A percentile compares a stretch with the other conserved stretches of the same genome.
phyloP scores from a whole-genome alignment of 1,284 basidiomycete genomes.

The Flammula alnicola region DNA sequence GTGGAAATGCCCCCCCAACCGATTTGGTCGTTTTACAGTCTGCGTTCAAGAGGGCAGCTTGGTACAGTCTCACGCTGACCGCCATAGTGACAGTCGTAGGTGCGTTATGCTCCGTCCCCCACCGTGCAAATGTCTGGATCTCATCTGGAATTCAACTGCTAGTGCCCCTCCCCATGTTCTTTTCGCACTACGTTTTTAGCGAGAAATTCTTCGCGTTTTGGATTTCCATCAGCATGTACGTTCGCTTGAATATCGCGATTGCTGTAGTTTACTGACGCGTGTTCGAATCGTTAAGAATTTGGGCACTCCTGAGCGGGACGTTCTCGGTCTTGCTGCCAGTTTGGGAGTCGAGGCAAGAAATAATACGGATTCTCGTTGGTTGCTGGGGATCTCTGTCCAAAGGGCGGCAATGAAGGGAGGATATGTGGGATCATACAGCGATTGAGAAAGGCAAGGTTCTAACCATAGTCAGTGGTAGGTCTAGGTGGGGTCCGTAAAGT shows the following conservation, averaged over 20 bases:
- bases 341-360: slow-evolving; percentile 50
- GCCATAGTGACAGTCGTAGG: slow-evolving; percentile 45
- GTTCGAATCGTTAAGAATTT: too few species aligned
- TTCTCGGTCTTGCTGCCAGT: slow-evolving; percentile 53
- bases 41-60: slow-evolving; percentile 45
- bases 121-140: too few species aligned
- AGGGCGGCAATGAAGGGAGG: too few species aligned
- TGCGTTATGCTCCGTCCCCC: slow-evolving; percentile 24
- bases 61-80: slow-evolving; percentile 46
- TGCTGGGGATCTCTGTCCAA: slow-evolving; percentile 12
- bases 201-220: slow-evolving; percentile 54
- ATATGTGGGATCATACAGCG: too few species aligned
- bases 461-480: too few species aligned
- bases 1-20: slow-evolving; percentile 7
- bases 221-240: slow-evolving; percentile 53
- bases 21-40: slow-evolving; percentile 34
- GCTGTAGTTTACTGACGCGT: neutral
- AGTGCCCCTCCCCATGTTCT: slow-evolving; percentile 59
- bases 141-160: too few species aligned
- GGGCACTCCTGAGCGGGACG: slow-evolving; percentile 48
- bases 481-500: too few species aligned
- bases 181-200: slow-evolving; percentile 55
- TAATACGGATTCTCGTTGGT: slow-evolving; percentile 35
- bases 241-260: neutral
- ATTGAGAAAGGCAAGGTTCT: too few species aligned